These are phyloP conservation scores for Psilocybe cubensis DNA, from an alignment of 768 basidiomycete genomes.

Conservation along the genomic window DNA sequence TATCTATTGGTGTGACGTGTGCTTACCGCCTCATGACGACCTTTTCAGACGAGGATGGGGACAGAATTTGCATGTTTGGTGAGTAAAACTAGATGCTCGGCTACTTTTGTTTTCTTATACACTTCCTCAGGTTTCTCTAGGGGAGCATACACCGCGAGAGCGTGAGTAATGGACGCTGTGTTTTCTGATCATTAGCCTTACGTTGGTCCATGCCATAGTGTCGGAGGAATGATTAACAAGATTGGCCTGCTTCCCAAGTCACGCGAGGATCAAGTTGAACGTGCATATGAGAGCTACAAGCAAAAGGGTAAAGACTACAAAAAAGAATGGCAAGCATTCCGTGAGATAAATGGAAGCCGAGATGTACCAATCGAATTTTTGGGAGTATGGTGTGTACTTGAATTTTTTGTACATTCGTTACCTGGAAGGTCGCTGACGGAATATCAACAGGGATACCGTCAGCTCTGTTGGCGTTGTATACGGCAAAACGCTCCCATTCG, in stretches of 20 bases:
- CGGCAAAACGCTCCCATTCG: conserved; percentile 48
- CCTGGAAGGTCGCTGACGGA: not conserved
- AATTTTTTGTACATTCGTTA: not conserved
- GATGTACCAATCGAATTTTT: conserved; percentile 51
- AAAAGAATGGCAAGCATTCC: conserved; percentile 37
- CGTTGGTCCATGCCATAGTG: no score
- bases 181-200: not conserved
- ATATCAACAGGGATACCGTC: conserved; percentile 52
- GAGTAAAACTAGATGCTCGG: not conserved
- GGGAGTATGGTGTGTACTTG: conserved; percentile 47
- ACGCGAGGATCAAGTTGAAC: conserved; percentile 13
- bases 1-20: not conserved
- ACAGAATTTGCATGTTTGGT: conserved; percentile 16
- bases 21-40: not conserved
- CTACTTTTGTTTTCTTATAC: no score
- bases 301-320: conserved; percentile 16
- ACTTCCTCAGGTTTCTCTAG: conserved; percentile 23
- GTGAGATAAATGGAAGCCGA: conserved; percentile 43
- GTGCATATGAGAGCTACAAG: conserved; percentile 16
- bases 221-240: conserved; percentile 21
- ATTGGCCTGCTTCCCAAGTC: conserved; percentile 22
- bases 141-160: conserved; percentile 24
- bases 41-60: conserved; percentile 7
- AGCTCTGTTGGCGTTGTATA: conserved; percentile 50
- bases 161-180: conserved; percentile 10